Evolutionary conservation across 2,329 filamentous ascomycete species (phyloP), one percentile per base, ranked within the genome.

Genomic region (Amauroascus niger): DNA sequence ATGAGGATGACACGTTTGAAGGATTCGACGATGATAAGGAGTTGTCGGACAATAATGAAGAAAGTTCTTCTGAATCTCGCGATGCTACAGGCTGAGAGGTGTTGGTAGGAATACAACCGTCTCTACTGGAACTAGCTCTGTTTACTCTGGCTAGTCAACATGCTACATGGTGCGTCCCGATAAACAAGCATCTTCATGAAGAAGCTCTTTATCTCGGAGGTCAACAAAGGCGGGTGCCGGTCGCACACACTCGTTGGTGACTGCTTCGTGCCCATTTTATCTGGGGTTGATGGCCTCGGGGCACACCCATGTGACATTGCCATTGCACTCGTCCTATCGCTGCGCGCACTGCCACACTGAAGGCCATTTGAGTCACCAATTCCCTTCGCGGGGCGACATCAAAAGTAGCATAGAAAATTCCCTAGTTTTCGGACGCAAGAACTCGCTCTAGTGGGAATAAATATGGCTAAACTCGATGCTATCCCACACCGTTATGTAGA

Each of bases 1-100:
- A 70, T 52, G 74, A 71, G 41, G 67, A 71, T 49, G 69, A 72
- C 18, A 70, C 68, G 45, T 73, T 71, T 49, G 71, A 68, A 24
- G 72, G 70, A 48, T 67, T 71, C 20, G 70, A 71, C 54, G 69
- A 73, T 26, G 70, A 67, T 52, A 69, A 70, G 8, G 47, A 28
- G 22, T 16, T 16, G 3, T 41, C 35, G 50, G 69, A 68, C 44
- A 69, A 70, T 37, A 47, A 55, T 7, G 55, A 33, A 26, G 51
- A 53, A 13, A 40, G 14, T 26, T 35, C 49, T 4, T 44, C 50
- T 18, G 20, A 49, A 13, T n/a, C 54, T 6, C 22, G 16, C 14
- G 43, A 47, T 40, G 32, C 43, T 9, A 32, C 28, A 18, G 51
- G 45, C 22, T 48, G 45, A 49, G 30, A 26, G 18, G 16, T n/a